These are phyloP conservation scores for Sergeia podlipaevii DNA, from an alignment of 208 protist species.

Conservation along the genomic window DNA sequence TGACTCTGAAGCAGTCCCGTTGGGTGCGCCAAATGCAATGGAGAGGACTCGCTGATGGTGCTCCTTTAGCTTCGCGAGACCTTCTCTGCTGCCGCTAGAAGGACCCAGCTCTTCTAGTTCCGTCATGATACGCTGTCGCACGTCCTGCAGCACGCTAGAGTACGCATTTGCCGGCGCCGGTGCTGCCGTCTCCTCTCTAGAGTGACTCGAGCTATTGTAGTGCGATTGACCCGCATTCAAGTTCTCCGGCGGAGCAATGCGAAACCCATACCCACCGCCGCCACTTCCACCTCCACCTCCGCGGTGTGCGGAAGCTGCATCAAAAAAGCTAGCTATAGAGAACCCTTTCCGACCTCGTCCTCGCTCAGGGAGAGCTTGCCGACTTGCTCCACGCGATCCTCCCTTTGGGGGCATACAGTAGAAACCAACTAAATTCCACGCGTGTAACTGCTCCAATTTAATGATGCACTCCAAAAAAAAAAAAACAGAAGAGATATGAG, in stretches of 20 bases:
- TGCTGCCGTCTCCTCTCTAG: not conserved
- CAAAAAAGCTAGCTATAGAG: conserved; percentile 42
- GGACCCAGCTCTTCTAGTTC: conserved; percentile 31
- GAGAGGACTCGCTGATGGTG: conserved; percentile 58
- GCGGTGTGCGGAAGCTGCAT: conserved; percentile 24
- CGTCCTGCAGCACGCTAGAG: conserved; percentile 33
- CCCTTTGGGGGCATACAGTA: conserved; percentile 21
- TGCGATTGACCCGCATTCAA: too few species aligned
- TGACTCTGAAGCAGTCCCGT: conserved; percentile 8
- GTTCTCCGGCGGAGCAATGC: conserved; percentile 1
- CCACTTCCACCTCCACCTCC: not conserved
- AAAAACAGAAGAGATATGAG: too few species aligned
- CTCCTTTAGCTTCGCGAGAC: conserved; percentile 21
- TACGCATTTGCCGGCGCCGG: conserved; percentile 3
- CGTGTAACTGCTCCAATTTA: too few species aligned
- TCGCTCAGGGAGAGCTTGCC: not conserved
- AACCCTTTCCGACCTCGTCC: conserved; percentile 7
- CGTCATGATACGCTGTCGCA: conserved; percentile 46
- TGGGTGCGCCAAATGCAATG: conserved; percentile 59
- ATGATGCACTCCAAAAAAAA: too few species aligned
- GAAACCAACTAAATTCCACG: too few species aligned
- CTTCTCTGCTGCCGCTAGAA: not conserved
- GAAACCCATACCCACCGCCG: conserved; percentile 5
- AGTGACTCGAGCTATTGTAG: too few species aligned
- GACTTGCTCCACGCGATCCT: too few species aligned